Base-by-base conservation (phyloP, 2,329 filamentous ascomycete species). In the Escovopsis weberi region DNA sequence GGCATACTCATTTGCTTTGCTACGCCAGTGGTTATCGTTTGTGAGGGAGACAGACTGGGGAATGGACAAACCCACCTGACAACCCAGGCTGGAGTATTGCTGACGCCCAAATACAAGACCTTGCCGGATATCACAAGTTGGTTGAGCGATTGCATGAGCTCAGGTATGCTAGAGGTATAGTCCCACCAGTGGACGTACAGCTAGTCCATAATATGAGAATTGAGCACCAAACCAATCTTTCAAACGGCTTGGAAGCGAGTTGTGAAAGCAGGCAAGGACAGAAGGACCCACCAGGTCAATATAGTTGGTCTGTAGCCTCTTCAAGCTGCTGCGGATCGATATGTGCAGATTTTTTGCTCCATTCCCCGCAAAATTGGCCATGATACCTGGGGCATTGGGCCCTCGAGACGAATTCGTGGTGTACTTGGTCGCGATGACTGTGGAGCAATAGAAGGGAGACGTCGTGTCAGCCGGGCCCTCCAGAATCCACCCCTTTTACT, bases 61-160 rank as follows among this genome's bases (percentile, higher is more conserved):
- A 3, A 32, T 32, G 28, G 28, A 9, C 28, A 32, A 32, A 23
- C 4, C 28, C 45, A 64, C 60, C 62, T 67, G 26, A 81, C 78
- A 15, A 81, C 59, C 80, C 80, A 85, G 8, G 81, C 80, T 0
- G 81, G 81, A 0, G 75, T 77, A 50, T 85, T 79, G 36, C 70
- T 77, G 56, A 82, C 67, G 2, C 81, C 80, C 1, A 85, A 64
- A 49, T 83, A 82, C 12, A 65, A 43, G 1, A 84, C 77, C 50
- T 82, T 82, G 15, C 79, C 77, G 6, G 66, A 54, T 1, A 56
- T 45, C 1, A 83, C 75, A 10, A 82, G 63, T 18, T 68, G 61
- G 54, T 83, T 80, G 37, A 84, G 65, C 1, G 69, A 69, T 45
- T 82, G 75, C 80, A 85, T 85, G 38, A 85, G 41, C 53, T 85